Conservation (phyloP, 305 asterid genomes). For the Ruellia speciosa region DNA sequence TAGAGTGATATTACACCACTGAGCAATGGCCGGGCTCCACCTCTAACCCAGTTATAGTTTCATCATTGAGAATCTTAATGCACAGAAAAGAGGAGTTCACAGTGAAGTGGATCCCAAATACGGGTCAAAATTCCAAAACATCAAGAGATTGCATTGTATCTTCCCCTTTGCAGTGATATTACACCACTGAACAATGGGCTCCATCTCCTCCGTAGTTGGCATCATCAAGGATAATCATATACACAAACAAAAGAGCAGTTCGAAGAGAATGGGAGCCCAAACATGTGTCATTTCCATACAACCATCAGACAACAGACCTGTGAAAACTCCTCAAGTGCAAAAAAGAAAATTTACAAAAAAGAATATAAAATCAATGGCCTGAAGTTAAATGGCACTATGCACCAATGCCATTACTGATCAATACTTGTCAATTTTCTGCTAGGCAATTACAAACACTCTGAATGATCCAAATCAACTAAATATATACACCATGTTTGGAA, state of each 20-base stretch:
- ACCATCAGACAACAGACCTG: background rate
- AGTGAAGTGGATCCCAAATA: background rate
- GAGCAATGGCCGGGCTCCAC: background rate
- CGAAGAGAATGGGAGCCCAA: background rate
- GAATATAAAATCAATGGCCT: background rate
- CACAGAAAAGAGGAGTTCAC: background rate
- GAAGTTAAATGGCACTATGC: background rate
- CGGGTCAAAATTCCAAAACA: background rate
- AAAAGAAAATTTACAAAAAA: background rate
- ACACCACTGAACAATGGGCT: background rate
- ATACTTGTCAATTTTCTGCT: background rate
- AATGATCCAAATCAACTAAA: background rate
- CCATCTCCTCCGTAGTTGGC: background rate
- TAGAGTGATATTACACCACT: background rate
- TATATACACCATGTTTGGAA: too few relatives aligned
- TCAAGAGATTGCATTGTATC: background rate
- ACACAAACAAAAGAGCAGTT: background rate
- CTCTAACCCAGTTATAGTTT: background rate
- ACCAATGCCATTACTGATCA: background rate
- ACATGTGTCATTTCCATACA: background rate
- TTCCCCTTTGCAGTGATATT: background rate
- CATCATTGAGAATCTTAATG: background rate
- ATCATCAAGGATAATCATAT: background rate
- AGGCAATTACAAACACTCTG: background rate
- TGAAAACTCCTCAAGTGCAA: background rate